Evolutionary conservation across 306 rosid genomes (phyloP).

Genomic region (Glycyrrhiza uralensis): DNA sequence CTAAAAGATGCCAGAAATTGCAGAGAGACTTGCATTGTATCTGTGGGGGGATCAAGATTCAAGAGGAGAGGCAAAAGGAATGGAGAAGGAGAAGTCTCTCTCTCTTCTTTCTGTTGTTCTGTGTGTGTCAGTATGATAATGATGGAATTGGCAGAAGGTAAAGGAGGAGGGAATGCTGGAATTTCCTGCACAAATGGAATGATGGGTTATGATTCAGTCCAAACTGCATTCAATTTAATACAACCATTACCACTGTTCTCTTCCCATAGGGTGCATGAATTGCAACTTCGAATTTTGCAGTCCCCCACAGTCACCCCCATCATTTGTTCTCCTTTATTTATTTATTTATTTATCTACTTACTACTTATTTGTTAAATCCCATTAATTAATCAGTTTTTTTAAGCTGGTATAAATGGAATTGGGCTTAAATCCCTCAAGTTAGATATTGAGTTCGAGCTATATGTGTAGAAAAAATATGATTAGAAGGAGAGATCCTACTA

Average conservation of each 20-base stretch:
- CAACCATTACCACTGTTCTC: conserved; percentile 19
- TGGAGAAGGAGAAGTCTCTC: conserved; percentile 10
- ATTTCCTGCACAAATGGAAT: conserved; percentile 62
- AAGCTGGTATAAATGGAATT: too few species aligned
- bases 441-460: too few species aligned
- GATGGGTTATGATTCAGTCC: conserved; percentile 42
- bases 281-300: conserved; percentile 18
- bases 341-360: background rate
- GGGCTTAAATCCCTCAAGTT: too few species aligned
- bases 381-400: too few species aligned
- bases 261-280: conserved; percentile 12
- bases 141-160: conserved; percentile 37
- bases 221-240: conserved; percentile 27
- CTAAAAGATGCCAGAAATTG: conserved; percentile 35
- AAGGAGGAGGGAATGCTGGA: conserved; percentile 32
- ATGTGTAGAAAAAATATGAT: too few species aligned
- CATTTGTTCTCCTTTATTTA: background rate
- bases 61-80: conserved; percentile 33
- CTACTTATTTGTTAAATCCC: too few species aligned
- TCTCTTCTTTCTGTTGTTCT: background rate
- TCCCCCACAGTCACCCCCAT: background rate
- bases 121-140: conserved; percentile 39
- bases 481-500: too few species aligned
- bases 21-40: too few species aligned
- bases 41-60: background rate